Conservation (phyloP, 2,329 filamentous ascomycete species). For the Albifimbria verrucaria region DNA sequence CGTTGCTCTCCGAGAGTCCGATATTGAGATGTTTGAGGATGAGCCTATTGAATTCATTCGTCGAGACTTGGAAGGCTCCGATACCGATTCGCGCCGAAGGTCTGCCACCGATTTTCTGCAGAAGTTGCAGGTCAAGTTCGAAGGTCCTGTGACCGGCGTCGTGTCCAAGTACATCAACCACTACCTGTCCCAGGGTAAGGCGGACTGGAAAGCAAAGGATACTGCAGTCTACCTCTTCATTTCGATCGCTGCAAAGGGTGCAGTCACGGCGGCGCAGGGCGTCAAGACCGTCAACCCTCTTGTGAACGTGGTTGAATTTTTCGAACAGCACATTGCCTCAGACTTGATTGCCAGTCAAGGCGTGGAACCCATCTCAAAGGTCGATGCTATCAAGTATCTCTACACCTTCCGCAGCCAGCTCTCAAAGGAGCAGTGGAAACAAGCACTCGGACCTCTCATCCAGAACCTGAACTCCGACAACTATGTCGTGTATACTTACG, state of each 20-base stretch:
- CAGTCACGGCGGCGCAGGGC: constrained; percentile 81
- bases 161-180: constrained; percentile 83
- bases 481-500: constrained; percentile 97
- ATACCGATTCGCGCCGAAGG: constrained; percentile 87
- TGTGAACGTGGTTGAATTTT: constrained; percentile 90
- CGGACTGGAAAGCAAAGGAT: constrained; percentile 96
- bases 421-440: constrained; percentile 86
- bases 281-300: constrained; percentile 86
- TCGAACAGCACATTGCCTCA: constrained; percentile 86
- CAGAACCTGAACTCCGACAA: constrained; percentile 86
- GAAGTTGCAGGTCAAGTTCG: constrained; percentile 80
- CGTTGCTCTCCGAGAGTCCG: constrained; percentile 84
- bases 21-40: constrained; percentile 94
- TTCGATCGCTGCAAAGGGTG: constrained; percentile 88
- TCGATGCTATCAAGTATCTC: constrained; percentile 96
- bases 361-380: constrained; percentile 83
- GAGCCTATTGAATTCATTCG: constrained; percentile 98
- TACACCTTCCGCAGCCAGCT: constrained; percentile 96
- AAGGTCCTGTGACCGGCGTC: constrained; percentile 78
- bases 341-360: constrained; percentile 71
- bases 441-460: constrained; percentile 83
- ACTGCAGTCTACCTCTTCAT: constrained; percentile 97
- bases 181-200: constrained; percentile 76
- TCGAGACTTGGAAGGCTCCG: constrained; percentile 90
- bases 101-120: constrained; percentile 94